Evolutionary conservation across 306 rosid genomes (phyloP).

Genomic region (Geum urbanum): DNA sequence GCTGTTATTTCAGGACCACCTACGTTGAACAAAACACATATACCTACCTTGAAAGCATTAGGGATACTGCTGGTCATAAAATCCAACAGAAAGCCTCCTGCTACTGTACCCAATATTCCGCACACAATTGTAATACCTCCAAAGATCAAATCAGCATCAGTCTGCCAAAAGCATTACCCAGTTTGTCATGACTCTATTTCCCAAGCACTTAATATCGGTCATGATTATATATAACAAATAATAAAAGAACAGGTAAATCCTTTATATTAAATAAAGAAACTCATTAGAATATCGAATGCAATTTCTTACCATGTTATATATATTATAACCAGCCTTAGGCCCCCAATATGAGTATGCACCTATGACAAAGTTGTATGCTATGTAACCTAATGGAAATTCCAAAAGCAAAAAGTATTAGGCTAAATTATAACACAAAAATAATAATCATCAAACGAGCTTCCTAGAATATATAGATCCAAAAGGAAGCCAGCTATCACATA

Average conservation of each 20-base stretch:
- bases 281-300: slow-evolving; percentile 9
- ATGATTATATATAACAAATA: slow-evolving; percentile 10
- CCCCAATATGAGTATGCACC: slow-evolving; percentile 97
- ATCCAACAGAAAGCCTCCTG: slow-evolving; percentile 71
- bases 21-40: slow-evolving; percentile 6
- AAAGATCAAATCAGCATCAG: slow-evolving; percentile 68
- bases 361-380: slow-evolving; percentile 70
- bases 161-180: slow-evolving; percentile 41
- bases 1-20: neutral
- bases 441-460: slow-evolving; percentile 15
- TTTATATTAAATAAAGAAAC: slow-evolving; percentile 15
- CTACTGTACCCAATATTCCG: slow-evolving; percentile 73
- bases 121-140: slow-evolving; percentile 76
- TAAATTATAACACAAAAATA: slow-evolving; percentile 5
- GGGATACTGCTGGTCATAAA: slow-evolving; percentile 51
- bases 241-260: slow-evolving; percentile 5
- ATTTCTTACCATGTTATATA: slow-evolving; percentile 67
- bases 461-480: slow-evolving; percentile 7
- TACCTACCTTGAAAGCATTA: slow-evolving; percentile 85
- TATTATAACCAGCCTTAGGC: slow-evolving; percentile 74
- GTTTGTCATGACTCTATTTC: slow-evolving; percentile 14
- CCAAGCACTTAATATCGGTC: slow-evolving; percentile 4
- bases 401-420: slow-evolving; percentile 9
- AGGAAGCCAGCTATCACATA: slow-evolving; percentile 2
- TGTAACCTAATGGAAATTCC: slow-evolving; percentile 46